A percentile compares a stretch with the other conserved stretches of the same genome.
Evolutionary conservation across 257 asterid genomes (phyloP).

Genomic region (Petrea volubilis): DNA sequence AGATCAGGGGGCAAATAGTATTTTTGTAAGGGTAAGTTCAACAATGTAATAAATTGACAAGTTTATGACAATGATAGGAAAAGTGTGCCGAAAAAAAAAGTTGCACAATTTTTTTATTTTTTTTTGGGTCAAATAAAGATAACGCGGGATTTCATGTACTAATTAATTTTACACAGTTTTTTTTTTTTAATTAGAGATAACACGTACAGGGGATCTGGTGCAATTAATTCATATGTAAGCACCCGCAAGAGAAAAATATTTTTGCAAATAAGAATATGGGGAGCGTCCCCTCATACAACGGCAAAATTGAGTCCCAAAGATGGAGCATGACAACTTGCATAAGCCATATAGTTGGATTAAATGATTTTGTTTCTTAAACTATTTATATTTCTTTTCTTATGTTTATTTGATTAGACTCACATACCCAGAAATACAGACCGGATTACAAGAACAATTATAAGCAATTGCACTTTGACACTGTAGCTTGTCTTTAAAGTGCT

Average conservation of each 20-base stretch:
- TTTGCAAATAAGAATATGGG: neutral
- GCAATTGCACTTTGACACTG: conserved; percentile 30
- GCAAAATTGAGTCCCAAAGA: conserved; percentile 30
- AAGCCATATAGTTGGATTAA: neutral
- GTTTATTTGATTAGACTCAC: neutral
- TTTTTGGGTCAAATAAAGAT: no score
- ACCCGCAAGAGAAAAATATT: conserved; percentile 12
- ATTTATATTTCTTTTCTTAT: neutral
- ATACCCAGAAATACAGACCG: conserved; percentile 12
- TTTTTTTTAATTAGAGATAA: no score
- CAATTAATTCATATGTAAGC: no score
- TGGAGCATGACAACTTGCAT: conserved; percentile 36
- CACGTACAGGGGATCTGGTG: no score
- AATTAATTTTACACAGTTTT: no score
- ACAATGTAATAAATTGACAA: no score
- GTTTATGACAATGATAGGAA: no score
- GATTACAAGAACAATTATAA: conserved; percentile 22
- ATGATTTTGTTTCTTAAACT: conserved; percentile 21
- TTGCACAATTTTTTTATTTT: no score
- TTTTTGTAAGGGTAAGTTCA: no score
- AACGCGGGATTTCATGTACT: no score
- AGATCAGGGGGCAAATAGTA: no score
- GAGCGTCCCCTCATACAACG: neutral
- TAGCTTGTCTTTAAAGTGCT: conserved; percentile 38
- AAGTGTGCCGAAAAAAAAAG: no score